Base-by-base conservation (phyloP, 2,329 filamentous ascomycete species). In the Gaeumannomyces tritici region DNA sequence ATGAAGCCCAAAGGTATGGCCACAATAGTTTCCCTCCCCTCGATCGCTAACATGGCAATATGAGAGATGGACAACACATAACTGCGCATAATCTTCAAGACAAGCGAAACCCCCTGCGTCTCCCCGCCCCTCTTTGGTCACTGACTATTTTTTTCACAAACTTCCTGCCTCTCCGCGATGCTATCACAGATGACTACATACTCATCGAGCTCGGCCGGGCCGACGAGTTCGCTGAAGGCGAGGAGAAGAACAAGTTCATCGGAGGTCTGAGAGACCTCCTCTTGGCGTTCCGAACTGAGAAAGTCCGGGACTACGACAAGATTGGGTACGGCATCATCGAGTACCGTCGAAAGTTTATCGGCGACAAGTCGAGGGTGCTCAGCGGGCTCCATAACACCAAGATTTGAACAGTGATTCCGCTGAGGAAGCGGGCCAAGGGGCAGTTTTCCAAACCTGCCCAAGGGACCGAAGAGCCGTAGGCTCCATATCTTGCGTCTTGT, bases 1-100 rank as follows among this genome's bases (percentile, higher is more conserved):
- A 89, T 93, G 77, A 79, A 77, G 70, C 78, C 91, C 71, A 84
- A 83, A 76, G 91, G 91, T 96, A 83, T 85, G 89, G 90, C 55
- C 61, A 60, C 64, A 5, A 51, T 11, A n/a, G 15, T 61, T 61
- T 61, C 61, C 61, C 62, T 63, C 79, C 72, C 72, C 67, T 64
- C 65, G 55, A 61, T 63, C 63, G 55, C 63, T 63, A 65, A 64
- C 59, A 63, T 35, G 64, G 42, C 42, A 51, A 21, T 24, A n/a
- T 51, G 42, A 51, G 42, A 51, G 7, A 24, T 21, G 21, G 24
- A 51, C 42, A 21, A 51, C 42, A 51, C 21, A n/a, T 51, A 8
- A 21, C 42, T 51, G n/a, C n/a, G 42, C 42, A 51, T 51, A 9
- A 6, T 51, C 42, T 24, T 42, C 15, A 56, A 56, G 9, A 15